These are phyloP conservation scores for Pseudonectria foliicola DNA, from an alignment of 2,329 filamentous ascomycete genomes.

Conservation along the genomic window DNA sequence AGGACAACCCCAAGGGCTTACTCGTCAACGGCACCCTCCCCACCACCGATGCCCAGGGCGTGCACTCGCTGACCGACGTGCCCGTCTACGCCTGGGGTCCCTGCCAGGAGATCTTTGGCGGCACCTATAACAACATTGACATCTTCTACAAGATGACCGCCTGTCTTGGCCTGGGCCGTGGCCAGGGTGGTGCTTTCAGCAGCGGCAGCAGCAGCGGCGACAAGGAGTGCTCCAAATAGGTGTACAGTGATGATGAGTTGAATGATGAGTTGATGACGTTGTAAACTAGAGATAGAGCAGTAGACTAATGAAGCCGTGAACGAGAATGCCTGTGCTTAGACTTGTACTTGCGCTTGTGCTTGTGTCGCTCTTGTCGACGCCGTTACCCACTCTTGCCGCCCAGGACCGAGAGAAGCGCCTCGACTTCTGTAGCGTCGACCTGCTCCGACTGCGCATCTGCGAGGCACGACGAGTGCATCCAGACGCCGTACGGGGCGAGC, in stretches of 20 bases:
- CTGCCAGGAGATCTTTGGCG: constrained; percentile 69
- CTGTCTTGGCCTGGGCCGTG: constrained; percentile 51
- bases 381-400: no score
- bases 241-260: background rate
- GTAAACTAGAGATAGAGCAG: background rate
- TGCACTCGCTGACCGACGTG: constrained; percentile 72
- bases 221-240: background rate
- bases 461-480: constrained; percentile 41
- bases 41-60: constrained; percentile 55
- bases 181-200: constrained; percentile 13
- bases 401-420: constrained; percentile 9
- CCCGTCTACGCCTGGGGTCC: constrained; percentile 73
- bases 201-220: constrained; percentile 13
- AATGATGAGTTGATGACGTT: constrained; percentile 7
- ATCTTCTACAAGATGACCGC: constrained; percentile 68
- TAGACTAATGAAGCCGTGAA: background rate
- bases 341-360: no score
- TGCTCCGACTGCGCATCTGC: constrained; percentile 14
- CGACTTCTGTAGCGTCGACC: constrained; percentile 20
- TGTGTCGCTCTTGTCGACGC: no score
- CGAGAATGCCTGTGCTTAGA: no score
- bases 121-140: constrained; percentile 64
- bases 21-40: constrained; percentile 70
- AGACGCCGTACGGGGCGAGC: constrained; percentile 26
- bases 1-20: constrained; percentile 60